Evolutionary conservation across 768 basidiomycete species (phyloP).

Genomic region (Russula olivacea): DNA sequence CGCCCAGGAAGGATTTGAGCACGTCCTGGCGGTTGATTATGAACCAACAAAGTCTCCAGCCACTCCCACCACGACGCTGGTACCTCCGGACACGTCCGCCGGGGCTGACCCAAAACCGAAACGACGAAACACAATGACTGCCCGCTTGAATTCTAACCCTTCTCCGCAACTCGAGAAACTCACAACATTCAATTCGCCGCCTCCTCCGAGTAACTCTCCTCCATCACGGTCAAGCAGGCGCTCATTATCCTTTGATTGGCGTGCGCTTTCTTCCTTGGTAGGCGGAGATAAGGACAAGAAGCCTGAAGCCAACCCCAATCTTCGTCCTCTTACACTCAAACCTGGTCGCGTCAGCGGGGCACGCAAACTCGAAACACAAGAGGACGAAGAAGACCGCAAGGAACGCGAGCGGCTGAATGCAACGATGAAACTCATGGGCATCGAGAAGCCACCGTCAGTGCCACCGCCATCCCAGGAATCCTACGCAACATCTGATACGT

Average conservation of each 20-base stretch:
- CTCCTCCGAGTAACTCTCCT: constrained; percentile 25
- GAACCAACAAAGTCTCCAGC: constrained; percentile 50
- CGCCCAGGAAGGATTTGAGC: constrained; percentile 93
- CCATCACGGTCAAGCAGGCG: constrained; percentile 47
- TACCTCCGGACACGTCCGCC: constrained; percentile 31
- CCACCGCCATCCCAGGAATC: constrained; percentile 40
- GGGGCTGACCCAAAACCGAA: constrained; percentile 41
- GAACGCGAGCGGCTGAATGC: constrained; percentile 85
- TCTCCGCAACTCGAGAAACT: constrained; percentile 33
- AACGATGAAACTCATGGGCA: constrained; percentile 93
- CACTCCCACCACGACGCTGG: constrained; percentile 41
- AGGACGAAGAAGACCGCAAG: constrained; percentile 87
- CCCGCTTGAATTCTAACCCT: constrained; percentile 33
- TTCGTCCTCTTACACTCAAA: constrained; percentile 70
- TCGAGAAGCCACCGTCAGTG: constrained; percentile 52
- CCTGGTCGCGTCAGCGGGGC: constrained; percentile 57
- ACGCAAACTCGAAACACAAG: constrained; percentile 77
- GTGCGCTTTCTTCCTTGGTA: constrained; percentile 64
- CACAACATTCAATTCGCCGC: constrained; percentile 32
- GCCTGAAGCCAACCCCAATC: constrained; percentile 42
- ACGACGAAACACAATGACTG: constrained; percentile 57
- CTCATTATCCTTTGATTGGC: constrained; percentile 84
- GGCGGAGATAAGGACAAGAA: constrained; percentile 67
- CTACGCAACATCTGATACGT: constrained; percentile 34
- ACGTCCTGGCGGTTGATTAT: constrained; percentile 91